phyloP scores from a whole-genome alignment of 345 rosid species.

The Mercurialis annua region DNA sequence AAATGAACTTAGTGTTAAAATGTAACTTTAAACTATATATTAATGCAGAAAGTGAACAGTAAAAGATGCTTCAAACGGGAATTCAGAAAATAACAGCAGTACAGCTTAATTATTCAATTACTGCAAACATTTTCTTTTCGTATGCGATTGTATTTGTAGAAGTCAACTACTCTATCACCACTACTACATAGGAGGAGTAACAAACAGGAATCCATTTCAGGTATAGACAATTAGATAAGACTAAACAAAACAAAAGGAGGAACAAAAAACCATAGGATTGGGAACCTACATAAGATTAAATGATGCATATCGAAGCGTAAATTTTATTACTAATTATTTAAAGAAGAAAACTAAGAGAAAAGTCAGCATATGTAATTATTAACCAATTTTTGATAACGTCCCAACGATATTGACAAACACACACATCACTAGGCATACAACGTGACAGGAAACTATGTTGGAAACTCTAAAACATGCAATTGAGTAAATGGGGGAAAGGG shows the following conservation, averaged over 20 bases:
- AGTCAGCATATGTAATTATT: background rate
- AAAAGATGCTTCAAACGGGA: too few relatives aligned
- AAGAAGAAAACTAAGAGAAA: too few relatives aligned
- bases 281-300: background rate
- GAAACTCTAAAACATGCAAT: slow-evolving; percentile 9
- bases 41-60: too few relatives aligned
- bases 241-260: background rate
- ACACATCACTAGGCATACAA: background rate
- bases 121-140: background rate
- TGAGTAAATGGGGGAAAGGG: slow-evolving; percentile 7
- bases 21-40: too few relatives aligned
- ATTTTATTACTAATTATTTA: too few relatives aligned
- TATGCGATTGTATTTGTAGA: background rate
- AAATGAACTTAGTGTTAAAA: too few relatives aligned
- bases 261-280: background rate
- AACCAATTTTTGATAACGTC: background rate
- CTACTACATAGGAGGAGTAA: background rate
- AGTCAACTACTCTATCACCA: too few relatives aligned
- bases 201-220: background rate
- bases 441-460: background rate
- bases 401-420: background rate
- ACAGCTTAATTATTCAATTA: background rate
- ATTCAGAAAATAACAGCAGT: too few relatives aligned
- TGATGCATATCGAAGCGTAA: background rate
- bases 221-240: background rate